These are phyloP conservation scores for Sequoia sempervirens DNA, from an alignment of 75 land plant species.

Conservation along the genomic window DNA sequence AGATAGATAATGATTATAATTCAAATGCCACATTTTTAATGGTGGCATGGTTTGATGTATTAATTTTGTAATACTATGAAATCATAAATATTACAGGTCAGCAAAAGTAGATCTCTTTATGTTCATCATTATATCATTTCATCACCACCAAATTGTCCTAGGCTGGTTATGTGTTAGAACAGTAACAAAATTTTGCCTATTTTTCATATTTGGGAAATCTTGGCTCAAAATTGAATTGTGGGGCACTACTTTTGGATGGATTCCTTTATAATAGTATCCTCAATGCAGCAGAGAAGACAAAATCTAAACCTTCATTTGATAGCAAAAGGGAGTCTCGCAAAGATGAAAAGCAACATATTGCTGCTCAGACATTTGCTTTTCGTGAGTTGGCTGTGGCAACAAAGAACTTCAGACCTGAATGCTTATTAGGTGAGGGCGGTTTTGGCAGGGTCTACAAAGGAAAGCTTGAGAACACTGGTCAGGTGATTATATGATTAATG, in stretches of 20 bases:
- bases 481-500: background rate
- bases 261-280: background rate
- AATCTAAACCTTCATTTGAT: slow-evolving; percentile 17
- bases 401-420: slow-evolving; percentile 19
- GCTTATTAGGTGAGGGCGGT: slow-evolving; percentile 22
- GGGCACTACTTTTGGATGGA: background rate
- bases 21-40: background rate
- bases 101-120: background rate
- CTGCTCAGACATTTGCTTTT: slow-evolving; percentile 5
- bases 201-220: background rate
- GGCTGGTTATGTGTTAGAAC: background rate
- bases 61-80: too few relatives aligned
- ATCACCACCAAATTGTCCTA: background rate
- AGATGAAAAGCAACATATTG: slow-evolving; percentile 10
- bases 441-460: slow-evolving; percentile 22
- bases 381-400: slow-evolving; percentile 19
- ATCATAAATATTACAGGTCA: background rate
- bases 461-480: slow-evolving; percentile 10
- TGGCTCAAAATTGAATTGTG: background rate
- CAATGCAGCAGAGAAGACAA: slow-evolving; percentile 11
- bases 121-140: background rate
- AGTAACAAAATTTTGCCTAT: background rate
- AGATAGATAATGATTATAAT: background rate
- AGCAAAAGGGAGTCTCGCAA: slow-evolving; percentile 14
- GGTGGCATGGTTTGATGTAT: background rate